Percentiles rank a stretch among this genome's conserved stretches.
Conservation (phyloP, 2,329 filamentous ascomycete genomes). For the Aspergillus vadensis region DNA sequence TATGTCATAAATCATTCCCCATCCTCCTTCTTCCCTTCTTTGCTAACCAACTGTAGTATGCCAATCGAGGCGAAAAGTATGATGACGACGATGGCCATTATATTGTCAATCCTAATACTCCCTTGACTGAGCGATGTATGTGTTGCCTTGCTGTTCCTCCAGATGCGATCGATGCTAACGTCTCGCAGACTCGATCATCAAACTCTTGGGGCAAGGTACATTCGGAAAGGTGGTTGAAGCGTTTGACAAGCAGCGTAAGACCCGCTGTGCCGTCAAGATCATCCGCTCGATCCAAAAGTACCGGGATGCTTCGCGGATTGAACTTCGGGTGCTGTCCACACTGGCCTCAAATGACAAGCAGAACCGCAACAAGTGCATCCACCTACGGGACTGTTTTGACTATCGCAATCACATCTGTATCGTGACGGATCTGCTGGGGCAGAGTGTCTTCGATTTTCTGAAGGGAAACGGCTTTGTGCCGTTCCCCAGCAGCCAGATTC, state of each 20-base stretch:
- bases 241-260: constrained; percentile 72
- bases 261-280: constrained; percentile 93
- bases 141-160: constrained; percentile 25
- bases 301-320: constrained; percentile 91
- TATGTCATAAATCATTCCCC: constrained; percentile 43
- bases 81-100: constrained; percentile 98
- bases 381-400: constrained; percentile 94
- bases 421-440: constrained; percentile 75
- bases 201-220: constrained; percentile 90
- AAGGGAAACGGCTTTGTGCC: constrained; percentile 95
- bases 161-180: constrained; percentile 20
- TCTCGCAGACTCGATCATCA: constrained; percentile 75
- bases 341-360: constrained; percentile 86
- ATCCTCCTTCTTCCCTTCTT: constrained; percentile 5
- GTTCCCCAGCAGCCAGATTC: constrained; percentile 97
- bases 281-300: constrained; percentile 99
- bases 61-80: constrained; percentile 66
- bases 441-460: constrained; percentile 97
- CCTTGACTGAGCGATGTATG: constrained; percentile 87
- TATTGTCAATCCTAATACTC: constrained; percentile 83
- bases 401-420: constrained; percentile 96
- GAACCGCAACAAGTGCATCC: constrained; percentile 95
- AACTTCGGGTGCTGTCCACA: constrained; percentile 88
- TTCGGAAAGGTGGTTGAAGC: constrained; percentile 98
- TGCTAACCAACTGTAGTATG: constrained; percentile 40